Base-by-base conservation (phyloP, 2,329 filamentous ascomycete species). In the Alternaria burnsii region DNA sequence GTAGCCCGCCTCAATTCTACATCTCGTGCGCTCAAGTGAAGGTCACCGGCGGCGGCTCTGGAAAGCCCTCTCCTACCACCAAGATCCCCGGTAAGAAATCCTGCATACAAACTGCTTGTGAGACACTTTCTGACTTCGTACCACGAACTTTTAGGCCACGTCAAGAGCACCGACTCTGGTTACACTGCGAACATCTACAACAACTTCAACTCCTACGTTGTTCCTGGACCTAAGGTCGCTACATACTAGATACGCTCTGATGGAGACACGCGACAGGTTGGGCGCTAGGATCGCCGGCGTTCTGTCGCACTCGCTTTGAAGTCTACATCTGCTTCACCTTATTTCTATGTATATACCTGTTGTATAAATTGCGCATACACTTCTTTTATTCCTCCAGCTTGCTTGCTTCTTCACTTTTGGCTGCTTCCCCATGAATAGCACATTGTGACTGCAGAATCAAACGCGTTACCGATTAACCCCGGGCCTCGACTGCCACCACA, bases 1-100 rank as follows among this genome's bases (percentile, higher is more conserved):
- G 64, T 24, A 52, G 55, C 43, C 43, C 54, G 6, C 66, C 66
- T 22, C 67, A 75, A 28, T 75, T 74, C 64, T 79, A 77, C 65
- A 73, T 76, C 58, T 75, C 77, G 6, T 84, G 82, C 70, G 80
- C 79, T 1, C 82, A 84, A 71, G 52, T 85, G 62, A 79, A 82
- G 71, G 76, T 84, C 53, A 78, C 77, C n/a, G 80, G 80, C 5
- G 69, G 75, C 7, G 76, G 75, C 4, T 18, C n/a, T 9, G 34
- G 34, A 10, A 40, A 40, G n/a, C 36, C 36, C 3, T 40, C 36
- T 40, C 36, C 36, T 18, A 40, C 36, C n/a, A 40, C 36, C 9
- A 40, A 40, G n/a, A 40, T 40, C n/a, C 36, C 36, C 9, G 40
- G 24, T n/a, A 36, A 36, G 32, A 16, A 12, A 36, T 14, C 32